Conservation (phyloP, 2,329 filamentous ascomycete species). For the Epichloe typhina region DNA sequence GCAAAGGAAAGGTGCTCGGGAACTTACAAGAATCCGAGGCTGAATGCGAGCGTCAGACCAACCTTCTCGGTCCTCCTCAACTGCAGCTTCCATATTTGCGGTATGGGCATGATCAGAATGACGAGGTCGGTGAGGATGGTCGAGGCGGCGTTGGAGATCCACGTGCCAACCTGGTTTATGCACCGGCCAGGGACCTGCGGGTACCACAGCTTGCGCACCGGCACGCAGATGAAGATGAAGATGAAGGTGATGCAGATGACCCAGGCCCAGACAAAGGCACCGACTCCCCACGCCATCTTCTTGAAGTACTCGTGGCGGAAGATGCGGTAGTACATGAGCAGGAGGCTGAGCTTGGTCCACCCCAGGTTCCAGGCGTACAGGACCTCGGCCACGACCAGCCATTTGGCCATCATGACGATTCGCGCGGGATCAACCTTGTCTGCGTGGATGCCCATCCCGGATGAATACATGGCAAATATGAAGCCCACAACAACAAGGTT, state of each 20-base stretch:
- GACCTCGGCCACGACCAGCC: constrained; percentile 33
- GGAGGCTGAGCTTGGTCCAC: constrained; percentile 35
- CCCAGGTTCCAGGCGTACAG: constrained; percentile 34
- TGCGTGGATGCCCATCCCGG: constrained; percentile 34
- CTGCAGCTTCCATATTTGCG: constrained; percentile 32
- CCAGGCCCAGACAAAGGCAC: constrained; percentile 31
- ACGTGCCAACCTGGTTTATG: constrained; percentile 35
- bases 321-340: constrained; percentile 40
- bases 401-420: constrained; percentile 32
- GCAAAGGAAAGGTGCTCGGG: too few species aligned
- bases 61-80: constrained; percentile 28
- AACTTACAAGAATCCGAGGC: constrained; percentile 31
- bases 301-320: constrained; percentile 32
- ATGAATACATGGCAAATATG: constrained; percentile 32
- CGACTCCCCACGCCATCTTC: constrained; percentile 26
- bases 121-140: constrained; percentile 33
- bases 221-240: constrained; percentile 39
- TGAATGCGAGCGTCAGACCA: constrained; percentile 29
- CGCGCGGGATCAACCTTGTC: constrained; percentile 20
- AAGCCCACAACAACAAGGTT: constrained; percentile 31
- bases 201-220: constrained; percentile 36
- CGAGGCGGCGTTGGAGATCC: constrained; percentile 34
- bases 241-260: constrained; percentile 33
- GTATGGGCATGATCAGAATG: constrained; percentile 31
- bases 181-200: constrained; percentile 30